phyloP scores from a whole-genome alignment of 2,329 filamentous ascomycete species.

The Pseudogymnoascus verrucosus region DNA sequence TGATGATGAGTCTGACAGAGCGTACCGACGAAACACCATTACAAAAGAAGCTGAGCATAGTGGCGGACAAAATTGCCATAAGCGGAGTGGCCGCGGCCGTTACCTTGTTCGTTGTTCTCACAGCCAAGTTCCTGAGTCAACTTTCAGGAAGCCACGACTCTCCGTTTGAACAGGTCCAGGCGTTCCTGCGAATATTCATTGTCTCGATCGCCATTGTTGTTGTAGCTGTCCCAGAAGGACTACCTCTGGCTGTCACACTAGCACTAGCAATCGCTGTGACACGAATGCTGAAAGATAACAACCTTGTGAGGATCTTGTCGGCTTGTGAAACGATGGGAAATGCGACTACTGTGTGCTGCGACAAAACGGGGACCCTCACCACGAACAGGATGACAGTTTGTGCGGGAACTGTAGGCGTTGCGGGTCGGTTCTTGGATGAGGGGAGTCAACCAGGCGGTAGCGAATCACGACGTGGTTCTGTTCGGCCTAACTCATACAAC shows the following conservation, averaged over 20 bases:
- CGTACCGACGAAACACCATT: conserved; percentile 71
- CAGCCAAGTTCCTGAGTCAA: conserved; percentile 66
- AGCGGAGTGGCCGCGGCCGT: conserved; percentile 63
- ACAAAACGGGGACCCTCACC: conserved; percentile 69
- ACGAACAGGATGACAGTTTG: conserved; percentile 70
- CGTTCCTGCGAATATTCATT: conserved; percentile 55
- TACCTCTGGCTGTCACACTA: conserved; percentile 59
- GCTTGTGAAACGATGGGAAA: conserved; percentile 68
- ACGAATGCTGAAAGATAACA: conserved; percentile 61
- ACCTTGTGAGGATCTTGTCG: conserved; percentile 56
- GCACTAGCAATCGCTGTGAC: conserved; percentile 61
- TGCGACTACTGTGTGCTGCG: conserved; percentile 68
- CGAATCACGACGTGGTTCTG: neutral
- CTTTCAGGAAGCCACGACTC: conserved; percentile 42
- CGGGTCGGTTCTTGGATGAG: neutral
- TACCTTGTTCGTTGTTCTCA: conserved; percentile 67
- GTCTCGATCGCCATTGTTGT: conserved; percentile 59
- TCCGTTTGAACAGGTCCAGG: conserved; percentile 49
- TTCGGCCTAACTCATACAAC: neutral
- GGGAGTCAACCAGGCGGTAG: neutral
- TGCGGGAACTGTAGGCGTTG: conserved; percentile 21
- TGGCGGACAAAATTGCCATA: conserved; percentile 79
- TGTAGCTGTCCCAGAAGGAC: conserved; percentile 58
- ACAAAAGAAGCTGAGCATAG: conserved; percentile 66
- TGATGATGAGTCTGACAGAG: conserved; percentile 68